Percentiles rank a stretch among this genome's conserved stretches.
Evolutionary conservation across 805 yeast species (phyloP).

Genomic region (Myxozyma monticola): DNA sequence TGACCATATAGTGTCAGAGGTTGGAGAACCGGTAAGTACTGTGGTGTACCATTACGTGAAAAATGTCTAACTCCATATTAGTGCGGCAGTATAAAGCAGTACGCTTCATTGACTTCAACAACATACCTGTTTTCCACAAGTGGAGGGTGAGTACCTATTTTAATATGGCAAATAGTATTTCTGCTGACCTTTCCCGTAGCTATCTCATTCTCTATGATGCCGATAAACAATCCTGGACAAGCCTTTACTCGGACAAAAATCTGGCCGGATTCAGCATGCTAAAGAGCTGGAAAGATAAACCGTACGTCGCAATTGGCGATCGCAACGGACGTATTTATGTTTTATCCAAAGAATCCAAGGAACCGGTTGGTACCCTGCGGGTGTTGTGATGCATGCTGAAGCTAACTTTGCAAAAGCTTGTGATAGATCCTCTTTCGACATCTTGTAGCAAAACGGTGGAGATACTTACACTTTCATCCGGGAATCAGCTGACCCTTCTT

Average conservation of each 20-base stretch:
- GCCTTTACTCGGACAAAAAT: slow-evolving; percentile 31
- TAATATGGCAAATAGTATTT: neutral
- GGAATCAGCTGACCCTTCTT: slow-evolving; percentile 39
- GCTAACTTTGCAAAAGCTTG: neutral
- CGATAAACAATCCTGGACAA: slow-evolving; percentile 32
- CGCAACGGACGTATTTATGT: slow-evolving; percentile 39
- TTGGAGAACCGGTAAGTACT: slow-evolving; percentile 2
- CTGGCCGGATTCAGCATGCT: slow-evolving; percentile 48
- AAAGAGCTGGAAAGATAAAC: slow-evolving; percentile 39
- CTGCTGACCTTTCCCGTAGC: too few relatives aligned
- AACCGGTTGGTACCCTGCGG: neutral
- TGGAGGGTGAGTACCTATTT: slow-evolving; percentile 27
- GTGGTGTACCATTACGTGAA: neutral
- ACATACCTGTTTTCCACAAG: slow-evolving; percentile 35
- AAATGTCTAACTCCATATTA: neutral
- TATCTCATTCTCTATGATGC: slow-evolving; percentile 13
- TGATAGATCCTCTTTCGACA: slow-evolving; percentile 14
- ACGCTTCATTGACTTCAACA: neutral
- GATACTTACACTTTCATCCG: slow-evolving; percentile 25
- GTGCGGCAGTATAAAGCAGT: slow-evolving; percentile 22
- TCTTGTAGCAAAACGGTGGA: slow-evolving; percentile 14
- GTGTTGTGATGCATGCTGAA: neutral
- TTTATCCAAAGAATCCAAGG: slow-evolving; percentile 5
- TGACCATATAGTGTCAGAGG: slow-evolving; percentile 28
- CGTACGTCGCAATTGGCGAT: slow-evolving; percentile 33